Evolutionary conservation across 805 yeast species (phyloP).

Genomic region (Ogataea trehaloabstinens): DNA sequence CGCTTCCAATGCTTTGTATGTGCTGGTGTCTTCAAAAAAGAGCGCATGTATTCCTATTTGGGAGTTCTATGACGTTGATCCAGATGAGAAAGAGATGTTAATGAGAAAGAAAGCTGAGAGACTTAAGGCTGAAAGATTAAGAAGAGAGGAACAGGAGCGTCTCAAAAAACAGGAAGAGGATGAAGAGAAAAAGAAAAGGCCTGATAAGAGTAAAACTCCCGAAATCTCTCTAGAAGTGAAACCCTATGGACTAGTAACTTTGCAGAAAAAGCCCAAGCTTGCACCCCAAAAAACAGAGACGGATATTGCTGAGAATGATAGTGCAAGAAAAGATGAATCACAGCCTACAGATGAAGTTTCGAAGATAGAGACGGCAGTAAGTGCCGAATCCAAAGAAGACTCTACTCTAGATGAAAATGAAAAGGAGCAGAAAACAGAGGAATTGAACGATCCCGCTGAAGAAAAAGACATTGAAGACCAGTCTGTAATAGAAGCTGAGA

Average conservation of each 20-base stretch:
- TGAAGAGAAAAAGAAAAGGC: constrained; percentile 13
- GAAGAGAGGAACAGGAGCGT: constrained; percentile 16
- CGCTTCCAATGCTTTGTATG: constrained; percentile 70
- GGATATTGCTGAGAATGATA: constrained; percentile 2
- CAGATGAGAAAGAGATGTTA: constrained; percentile 37
- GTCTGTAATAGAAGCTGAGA: neutral
- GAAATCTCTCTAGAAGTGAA: constrained; percentile 13
- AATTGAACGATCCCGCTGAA: neutral
- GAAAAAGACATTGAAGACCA: neutral
- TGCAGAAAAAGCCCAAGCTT: constrained; percentile 18
- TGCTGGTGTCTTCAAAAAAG: constrained; percentile 57
- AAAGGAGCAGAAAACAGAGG: neutral
- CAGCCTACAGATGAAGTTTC: neutral
- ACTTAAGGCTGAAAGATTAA: constrained; percentile 17
- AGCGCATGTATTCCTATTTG: constrained; percentile 49
- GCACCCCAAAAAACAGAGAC: neutral
- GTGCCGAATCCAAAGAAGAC: too few species aligned
- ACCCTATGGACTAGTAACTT: constrained; percentile 32
- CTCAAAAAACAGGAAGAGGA: constrained; percentile 16
- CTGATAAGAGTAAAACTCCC: constrained; percentile 3
- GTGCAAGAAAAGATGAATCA: constrained; percentile 1
- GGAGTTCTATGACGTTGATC: constrained; percentile 54
- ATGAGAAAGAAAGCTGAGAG: constrained; percentile 20
- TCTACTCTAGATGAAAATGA: neutral
- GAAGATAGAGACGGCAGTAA: neutral